A percentile compares a stretch with the other conserved stretches of the same genome.
These are phyloP conservation scores for Cordyceps fumosorosea DNA, from an alignment of 2,329 filamentous ascomycete genomes.

Conservation along the genomic window DNA sequence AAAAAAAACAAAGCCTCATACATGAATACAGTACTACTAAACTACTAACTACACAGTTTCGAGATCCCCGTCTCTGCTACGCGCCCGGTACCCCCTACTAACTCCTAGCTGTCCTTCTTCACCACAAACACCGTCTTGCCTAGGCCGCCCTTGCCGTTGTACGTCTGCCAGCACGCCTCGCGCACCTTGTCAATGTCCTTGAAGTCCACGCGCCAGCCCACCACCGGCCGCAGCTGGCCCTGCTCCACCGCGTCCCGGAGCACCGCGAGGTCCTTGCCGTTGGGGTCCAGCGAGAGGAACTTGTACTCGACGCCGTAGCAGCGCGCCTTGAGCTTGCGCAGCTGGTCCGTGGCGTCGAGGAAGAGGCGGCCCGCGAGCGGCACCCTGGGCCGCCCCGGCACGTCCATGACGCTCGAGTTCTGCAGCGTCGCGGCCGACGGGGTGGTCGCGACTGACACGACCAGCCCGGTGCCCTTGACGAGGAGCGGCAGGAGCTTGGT, in stretches of 20 bases:
- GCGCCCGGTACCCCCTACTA: too few relatives aligned
- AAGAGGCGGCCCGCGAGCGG: conserved; percentile 18
- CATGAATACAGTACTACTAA: too few relatives aligned
- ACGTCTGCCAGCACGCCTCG: conserved; percentile 30
- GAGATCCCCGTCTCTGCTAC: too few relatives aligned
- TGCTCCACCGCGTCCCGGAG: conserved; percentile 15
- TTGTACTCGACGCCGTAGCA: conserved; percentile 31
- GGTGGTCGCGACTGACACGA: conserved; percentile 29
- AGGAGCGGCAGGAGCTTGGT: conserved; percentile 30
- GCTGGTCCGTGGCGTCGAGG: conserved; percentile 27
- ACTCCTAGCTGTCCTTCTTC: not conserved
- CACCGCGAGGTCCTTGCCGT: conserved; percentile 21
- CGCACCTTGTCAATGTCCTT: conserved; percentile 29
- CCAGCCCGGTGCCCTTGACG: conserved; percentile 26
- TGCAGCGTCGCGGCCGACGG: conserved; percentile 32
- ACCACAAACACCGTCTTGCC: conserved; percentile 31
- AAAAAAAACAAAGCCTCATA: too few relatives aligned
- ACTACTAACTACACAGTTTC: too few relatives aligned
- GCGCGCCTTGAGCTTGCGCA: conserved; percentile 24
- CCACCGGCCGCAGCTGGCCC: conserved; percentile 17
- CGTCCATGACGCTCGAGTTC: conserved; percentile 21
- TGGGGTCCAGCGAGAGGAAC: conserved; percentile 29
- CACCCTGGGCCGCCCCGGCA: conserved; percentile 21
- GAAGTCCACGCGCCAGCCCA: conserved; percentile 22
- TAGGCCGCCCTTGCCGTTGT: conserved; percentile 32